These are phyloP conservation scores for Barbarea vulgaris DNA, from an alignment of 345 rosid genomes.

Conservation along the genomic window DNA sequence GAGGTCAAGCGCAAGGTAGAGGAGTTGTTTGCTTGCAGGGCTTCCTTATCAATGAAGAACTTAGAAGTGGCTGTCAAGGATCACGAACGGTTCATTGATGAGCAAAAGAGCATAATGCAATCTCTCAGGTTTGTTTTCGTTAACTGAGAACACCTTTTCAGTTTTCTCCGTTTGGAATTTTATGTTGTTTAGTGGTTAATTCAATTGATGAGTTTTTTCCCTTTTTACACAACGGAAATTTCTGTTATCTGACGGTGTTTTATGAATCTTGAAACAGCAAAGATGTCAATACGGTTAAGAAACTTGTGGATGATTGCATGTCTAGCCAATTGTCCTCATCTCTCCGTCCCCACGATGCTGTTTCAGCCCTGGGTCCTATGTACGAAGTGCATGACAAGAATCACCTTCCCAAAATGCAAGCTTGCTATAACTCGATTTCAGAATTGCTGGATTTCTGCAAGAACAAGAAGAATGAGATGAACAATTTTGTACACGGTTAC, in stretches of 20 bases:
- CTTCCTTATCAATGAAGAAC: conserved; percentile 53
- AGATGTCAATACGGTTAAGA: conserved; percentile 92
- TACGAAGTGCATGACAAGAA: conserved; percentile 93
- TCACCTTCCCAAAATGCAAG: conserved; percentile 83
- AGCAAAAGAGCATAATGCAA: conserved; percentile 92
- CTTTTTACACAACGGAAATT: neutral
- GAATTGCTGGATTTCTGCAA: conserved; percentile 73
- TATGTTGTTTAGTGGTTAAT: neutral
- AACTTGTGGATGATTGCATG: conserved; percentile 90
- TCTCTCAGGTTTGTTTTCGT: conserved; percentile 75
- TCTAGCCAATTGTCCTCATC: conserved; percentile 82
- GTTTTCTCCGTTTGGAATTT: neutral
- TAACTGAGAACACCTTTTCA: conserved; percentile 12
- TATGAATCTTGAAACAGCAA: conserved; percentile 65
- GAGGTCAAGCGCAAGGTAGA: conserved; percentile 77
- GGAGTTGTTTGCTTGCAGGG: conserved; percentile 64
- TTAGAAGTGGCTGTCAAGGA: conserved; percentile 69
- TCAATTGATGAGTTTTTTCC: neutral
- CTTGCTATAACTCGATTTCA: conserved; percentile 59
- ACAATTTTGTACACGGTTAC: conserved; percentile 72
- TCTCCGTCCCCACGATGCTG: conserved; percentile 97
- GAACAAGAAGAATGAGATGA: conserved; percentile 91
- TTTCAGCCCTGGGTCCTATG: conserved; percentile 99
- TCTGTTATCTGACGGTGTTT: conserved; percentile 32
- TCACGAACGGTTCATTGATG: conserved; percentile 61